Percentiles rank a stretch among this genome's conserved stretches.
These are phyloP conservation scores for Wallacemonas sp. DNA, from an alignment of 208 protist species.

Conservation along the genomic window DNA sequence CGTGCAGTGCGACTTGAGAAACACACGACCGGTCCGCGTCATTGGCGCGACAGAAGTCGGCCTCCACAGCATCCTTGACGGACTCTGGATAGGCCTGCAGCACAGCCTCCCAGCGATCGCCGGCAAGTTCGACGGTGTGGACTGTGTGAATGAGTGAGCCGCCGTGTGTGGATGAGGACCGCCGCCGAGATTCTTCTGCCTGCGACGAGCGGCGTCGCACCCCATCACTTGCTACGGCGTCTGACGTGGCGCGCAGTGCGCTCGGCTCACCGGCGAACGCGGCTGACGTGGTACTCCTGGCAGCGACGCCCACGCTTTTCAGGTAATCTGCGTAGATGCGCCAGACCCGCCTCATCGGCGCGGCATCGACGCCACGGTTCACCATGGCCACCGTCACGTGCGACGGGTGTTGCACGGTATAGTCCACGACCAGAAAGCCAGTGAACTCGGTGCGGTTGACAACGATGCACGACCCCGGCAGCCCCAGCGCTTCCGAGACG, in stretches of 20 bases:
- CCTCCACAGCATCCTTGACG: background rate
- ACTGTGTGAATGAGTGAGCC: background rate
- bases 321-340: background rate
- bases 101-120: constrained; percentile 1
- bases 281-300: background rate
- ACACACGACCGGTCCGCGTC: background rate
- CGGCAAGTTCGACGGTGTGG: constrained; percentile 1
- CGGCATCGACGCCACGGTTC: background rate
- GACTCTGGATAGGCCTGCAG: constrained; percentile 4
- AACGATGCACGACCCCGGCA: constrained; percentile 1
- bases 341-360: constrained; percentile 3
- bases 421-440: constrained; percentile 1
- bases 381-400: background rate
- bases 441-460: background rate
- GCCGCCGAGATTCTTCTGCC: background rate
- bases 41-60: constrained; percentile 8
- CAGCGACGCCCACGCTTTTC: background rate
- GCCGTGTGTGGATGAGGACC: background rate
- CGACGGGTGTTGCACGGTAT: background rate
- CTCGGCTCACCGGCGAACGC: background rate
- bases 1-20: background rate
- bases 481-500: constrained; percentile 5
- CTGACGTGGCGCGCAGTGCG: too few relatives aligned
- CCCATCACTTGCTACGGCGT: too few relatives aligned
- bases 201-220: background rate